phyloP scores from a whole-genome alignment of 2,329 filamentous ascomycete genomes.

The Leptographium radiaticola region DNA sequence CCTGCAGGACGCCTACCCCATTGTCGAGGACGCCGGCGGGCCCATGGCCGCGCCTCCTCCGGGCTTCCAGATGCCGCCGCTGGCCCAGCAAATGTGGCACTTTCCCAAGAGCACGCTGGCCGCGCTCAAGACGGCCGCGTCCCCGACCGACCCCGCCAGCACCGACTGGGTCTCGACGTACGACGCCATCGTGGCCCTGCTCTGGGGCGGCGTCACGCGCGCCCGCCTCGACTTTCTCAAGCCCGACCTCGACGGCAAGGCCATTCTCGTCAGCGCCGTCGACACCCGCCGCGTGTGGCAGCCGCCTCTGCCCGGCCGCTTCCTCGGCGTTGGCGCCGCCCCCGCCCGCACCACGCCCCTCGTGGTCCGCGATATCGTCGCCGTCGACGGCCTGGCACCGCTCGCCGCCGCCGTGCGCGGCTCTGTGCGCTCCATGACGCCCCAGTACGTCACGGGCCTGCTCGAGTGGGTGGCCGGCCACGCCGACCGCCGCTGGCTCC shows the following conservation, averaged over 20 bases:
- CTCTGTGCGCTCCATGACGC: constrained; percentile 13
- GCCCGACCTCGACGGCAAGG: neutral
- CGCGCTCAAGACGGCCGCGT: constrained; percentile 23
- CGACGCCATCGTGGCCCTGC: constrained; percentile 28
- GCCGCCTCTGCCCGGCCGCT: constrained; percentile 14
- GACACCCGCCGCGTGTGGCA: constrained; percentile 12
- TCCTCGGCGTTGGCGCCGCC: constrained; percentile 13
- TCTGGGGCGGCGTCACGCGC: constrained; percentile 26
- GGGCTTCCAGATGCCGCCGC: constrained; percentile 6
- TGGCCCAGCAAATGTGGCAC: constrained; percentile 20
- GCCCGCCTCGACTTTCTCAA: constrained; percentile 22
- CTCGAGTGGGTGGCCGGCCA: constrained; percentile 14
- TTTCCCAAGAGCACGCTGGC: constrained; percentile 29
- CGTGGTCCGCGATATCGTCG: neutral
- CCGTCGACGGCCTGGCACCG: constrained; percentile 6
- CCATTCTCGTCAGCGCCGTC: constrained; percentile 13
- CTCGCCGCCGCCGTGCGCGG: constrained; percentile 14
- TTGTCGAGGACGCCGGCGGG: constrained; percentile 5
- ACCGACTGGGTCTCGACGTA: constrained; percentile 29
- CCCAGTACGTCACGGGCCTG: constrained; percentile 11
- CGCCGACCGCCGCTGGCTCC: constrained; percentile 14
- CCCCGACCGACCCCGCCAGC: constrained; percentile 16
- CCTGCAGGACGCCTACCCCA: neutral
- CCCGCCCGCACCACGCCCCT: constrained; percentile 2
- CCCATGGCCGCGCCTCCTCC: constrained; percentile 3